Percentiles rank a stretch among this genome's conserved stretches.
Conservation (phyloP, 23 red algal species). For the Gracilaria domingensis region DNA sequence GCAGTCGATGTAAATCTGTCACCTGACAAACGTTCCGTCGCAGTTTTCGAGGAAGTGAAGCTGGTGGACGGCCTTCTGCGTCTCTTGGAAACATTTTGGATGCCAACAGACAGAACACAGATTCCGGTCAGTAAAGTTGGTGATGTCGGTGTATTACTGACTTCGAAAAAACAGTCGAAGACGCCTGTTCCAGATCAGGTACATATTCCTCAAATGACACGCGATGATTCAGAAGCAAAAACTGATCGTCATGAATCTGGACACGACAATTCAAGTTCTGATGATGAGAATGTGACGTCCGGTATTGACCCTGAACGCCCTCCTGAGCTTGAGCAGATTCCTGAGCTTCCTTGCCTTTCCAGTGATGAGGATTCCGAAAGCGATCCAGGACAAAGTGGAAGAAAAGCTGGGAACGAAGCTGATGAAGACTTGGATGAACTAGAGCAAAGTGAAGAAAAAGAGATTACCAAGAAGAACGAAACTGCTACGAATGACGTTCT, state of each 20-base stretch:
- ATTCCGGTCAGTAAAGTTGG: constrained; percentile 40
- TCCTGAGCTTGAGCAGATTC: not conserved
- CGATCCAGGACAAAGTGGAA: not conserved
- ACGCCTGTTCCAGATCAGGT: not conserved
- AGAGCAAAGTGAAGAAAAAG: not conserved
- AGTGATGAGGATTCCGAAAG: not conserved
- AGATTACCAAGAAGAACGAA: not conserved
- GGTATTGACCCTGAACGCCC: not conserved
- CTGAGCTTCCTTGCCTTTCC: not conserved
- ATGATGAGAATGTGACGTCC: not conserved
- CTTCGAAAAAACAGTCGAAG: not conserved
- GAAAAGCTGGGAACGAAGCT: not conserved
- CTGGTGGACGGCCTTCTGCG: constrained; percentile 49
- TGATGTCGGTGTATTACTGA: not conserved
- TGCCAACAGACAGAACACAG: constrained; percentile 34
- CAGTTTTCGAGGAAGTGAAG: constrained; percentile 67
- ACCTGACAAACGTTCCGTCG: constrained; percentile 86
- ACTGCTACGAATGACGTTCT: not conserved
- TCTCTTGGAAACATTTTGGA: constrained; percentile 45
- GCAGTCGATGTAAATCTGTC: constrained; percentile 81
- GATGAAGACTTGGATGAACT: not conserved
- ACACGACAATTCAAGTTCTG: not conserved
- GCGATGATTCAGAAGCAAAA: not conserved
- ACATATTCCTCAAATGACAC: not conserved
- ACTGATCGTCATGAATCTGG: not conserved